phyloP scores from a whole-genome alignment of 306 rosid species.

The Begonia loranthoides region DNA sequence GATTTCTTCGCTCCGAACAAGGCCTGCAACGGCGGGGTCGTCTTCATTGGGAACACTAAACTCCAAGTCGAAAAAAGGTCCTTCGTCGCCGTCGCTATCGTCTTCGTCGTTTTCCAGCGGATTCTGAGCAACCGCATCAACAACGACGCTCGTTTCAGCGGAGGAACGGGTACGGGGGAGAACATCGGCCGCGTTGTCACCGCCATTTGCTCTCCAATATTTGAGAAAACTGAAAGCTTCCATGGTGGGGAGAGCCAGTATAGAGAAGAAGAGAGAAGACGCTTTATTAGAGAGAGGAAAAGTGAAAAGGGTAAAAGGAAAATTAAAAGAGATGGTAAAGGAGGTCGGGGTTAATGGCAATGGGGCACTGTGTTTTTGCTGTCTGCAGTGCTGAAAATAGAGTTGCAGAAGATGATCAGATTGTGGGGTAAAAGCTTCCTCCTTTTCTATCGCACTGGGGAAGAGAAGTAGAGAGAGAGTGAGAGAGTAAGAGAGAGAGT shows the following conservation, averaged over 20 bases:
- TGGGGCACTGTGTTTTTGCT: slow-evolving; percentile 12
- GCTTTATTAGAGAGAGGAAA: not conserved
- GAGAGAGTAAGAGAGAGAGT: not conserved
- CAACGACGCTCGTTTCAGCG: slow-evolving; percentile 19
- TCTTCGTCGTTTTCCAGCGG: slow-evolving; percentile 16
- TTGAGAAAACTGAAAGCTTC: slow-evolving; percentile 96
- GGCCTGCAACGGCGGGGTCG: slow-evolving; percentile 11
- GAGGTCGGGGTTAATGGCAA: slow-evolving; percentile 8
- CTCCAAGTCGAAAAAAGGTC: slow-evolving; percentile 89
- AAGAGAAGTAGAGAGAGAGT: not conserved
- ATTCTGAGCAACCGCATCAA: slow-evolving; percentile 21
- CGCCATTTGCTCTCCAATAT: slow-evolving; percentile 66
- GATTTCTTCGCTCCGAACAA: slow-evolving; percentile 5
- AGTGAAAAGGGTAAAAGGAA: not conserved
- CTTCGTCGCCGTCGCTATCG: slow-evolving; percentile 36
- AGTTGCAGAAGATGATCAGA: slow-evolving; percentile 6
- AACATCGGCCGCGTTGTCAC: slow-evolving; percentile 1
- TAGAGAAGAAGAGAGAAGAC: slow-evolving; percentile 13
- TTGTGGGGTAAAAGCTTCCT: slow-evolving; percentile 8
- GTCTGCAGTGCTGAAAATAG: slow-evolving; percentile 9
- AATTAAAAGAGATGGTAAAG: not conserved
- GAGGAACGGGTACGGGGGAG: not conserved
- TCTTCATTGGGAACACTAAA: slow-evolving; percentile 60
- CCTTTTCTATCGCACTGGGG: not conserved
- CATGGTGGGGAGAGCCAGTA: slow-evolving; percentile 99